phyloP scores from a whole-genome alignment of 495 filamentous ascomycete species.

The Cercophora scortea region DNA sequence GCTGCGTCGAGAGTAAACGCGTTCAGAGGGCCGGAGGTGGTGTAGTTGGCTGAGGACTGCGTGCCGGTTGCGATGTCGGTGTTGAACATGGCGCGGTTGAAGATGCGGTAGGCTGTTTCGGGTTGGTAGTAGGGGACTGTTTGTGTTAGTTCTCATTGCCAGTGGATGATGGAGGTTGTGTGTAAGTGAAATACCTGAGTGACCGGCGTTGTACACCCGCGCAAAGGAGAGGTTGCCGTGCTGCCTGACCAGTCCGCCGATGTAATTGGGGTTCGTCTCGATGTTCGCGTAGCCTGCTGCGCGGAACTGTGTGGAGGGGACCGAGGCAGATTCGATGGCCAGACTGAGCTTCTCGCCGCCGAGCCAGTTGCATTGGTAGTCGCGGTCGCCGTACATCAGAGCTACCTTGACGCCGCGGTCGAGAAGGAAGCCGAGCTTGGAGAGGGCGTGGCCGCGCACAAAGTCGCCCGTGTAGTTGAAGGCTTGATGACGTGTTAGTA shows the following conservation, averaged over 20 bases:
- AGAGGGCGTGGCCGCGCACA: slow-evolving; percentile 25
- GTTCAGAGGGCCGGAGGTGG: background rate
- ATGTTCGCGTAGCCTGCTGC: slow-evolving; percentile 44
- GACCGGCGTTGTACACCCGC: slow-evolving; percentile 53
- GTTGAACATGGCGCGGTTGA: slow-evolving; percentile 36
- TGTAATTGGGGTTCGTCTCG: slow-evolving; percentile 36
- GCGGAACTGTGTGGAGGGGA: slow-evolving; percentile 22
- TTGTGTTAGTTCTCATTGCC: background rate
- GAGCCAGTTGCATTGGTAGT: slow-evolving; percentile 51
- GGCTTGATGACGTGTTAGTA: background rate
- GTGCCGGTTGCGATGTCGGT: slow-evolving; percentile 50
- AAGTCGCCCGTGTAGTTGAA: slow-evolving; percentile 23
- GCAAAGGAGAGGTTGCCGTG: slow-evolving; percentile 56
- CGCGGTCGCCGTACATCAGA: slow-evolving; percentile 52
- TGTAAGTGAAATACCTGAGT: slow-evolving; percentile 22
- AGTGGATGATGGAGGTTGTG: background rate
- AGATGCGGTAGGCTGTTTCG: slow-evolving; percentile 14
- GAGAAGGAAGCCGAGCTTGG: slow-evolving; percentile 44
- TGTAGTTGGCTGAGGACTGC: slow-evolving; percentile 6
- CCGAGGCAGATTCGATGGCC: slow-evolving; percentile 31
- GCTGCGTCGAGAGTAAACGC: background rate
- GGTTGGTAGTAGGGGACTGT: slow-evolving; percentile 60
- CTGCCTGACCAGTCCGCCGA: slow-evolving; percentile 52
- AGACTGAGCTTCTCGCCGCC: slow-evolving; percentile 54
- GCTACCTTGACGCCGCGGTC: slow-evolving; percentile 50